These are phyloP conservation scores for Sphaerulina populicola DNA, from an alignment of 2,329 filamentous ascomycete genomes.

Conservation along the genomic window DNA sequence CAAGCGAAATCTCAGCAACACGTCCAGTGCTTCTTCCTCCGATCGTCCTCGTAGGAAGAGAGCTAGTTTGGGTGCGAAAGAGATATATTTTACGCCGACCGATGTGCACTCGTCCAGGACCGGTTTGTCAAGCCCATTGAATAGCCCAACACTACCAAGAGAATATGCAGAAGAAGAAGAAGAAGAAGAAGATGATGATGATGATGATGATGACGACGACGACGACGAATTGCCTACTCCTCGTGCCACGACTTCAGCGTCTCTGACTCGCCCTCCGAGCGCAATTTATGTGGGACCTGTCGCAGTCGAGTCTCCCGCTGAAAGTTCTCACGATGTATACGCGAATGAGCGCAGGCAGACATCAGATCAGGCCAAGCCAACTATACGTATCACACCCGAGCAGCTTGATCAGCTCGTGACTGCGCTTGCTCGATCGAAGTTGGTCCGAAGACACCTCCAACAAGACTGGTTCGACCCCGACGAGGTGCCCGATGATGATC, in stretches of 20 bases:
- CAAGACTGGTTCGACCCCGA: conserved; percentile 24
- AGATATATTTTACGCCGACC: conserved; percentile 26
- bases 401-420: conserved; percentile 23
- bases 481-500: conserved; percentile 19
- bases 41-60: conserved; percentile 8
- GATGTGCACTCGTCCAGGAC: conserved; percentile 19
- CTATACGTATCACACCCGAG: conserved; percentile 15
- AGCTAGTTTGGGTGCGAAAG: conserved; percentile 7
- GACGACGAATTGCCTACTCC: conserved; percentile 14
- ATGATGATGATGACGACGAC: conserved; percentile 4
- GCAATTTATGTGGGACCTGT: conserved; percentile 12
- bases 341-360: not conserved
- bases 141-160: conserved; percentile 15
- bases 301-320: not conserved
- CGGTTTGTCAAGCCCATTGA: conserved; percentile 22
- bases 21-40: conserved; percentile 7
- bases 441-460: conserved; percentile 21
- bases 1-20: conserved; percentile 12
- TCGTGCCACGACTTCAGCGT: conserved; percentile 2
- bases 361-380: not conserved
- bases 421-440: conserved; percentile 20
- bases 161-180: not conserved
- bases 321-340: not conserved
- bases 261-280: conserved; percentile 10
- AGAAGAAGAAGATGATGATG: too few relatives aligned